phyloP scores from a whole-genome alignment of 2,329 filamentous ascomycete genomes.

The Gliomastix tumulicola region DNA sequence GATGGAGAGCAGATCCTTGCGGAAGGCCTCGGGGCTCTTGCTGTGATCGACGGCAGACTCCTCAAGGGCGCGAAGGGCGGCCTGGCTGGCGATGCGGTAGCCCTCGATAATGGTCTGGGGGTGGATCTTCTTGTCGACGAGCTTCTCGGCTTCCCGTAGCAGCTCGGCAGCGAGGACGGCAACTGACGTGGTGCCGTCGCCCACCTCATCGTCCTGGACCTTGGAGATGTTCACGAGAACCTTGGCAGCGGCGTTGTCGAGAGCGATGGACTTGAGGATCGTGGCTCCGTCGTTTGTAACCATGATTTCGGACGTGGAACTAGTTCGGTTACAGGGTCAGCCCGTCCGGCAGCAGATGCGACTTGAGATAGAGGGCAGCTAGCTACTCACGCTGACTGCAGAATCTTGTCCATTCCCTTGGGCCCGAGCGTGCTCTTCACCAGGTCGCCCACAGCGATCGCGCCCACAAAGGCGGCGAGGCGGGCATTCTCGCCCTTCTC shows the following conservation, averaged over 20 bases:
- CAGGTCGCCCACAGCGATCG: slow-evolving; percentile 93
- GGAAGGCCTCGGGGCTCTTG: slow-evolving; percentile 74
- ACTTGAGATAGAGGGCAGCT: too few species aligned
- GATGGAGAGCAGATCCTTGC: slow-evolving; percentile 83
- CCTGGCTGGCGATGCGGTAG: slow-evolving; percentile 91
- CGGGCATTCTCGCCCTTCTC: slow-evolving; percentile 99
- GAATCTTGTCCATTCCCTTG: slow-evolving; percentile 98
- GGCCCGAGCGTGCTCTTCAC: slow-evolving; percentile 96
- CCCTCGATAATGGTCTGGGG: slow-evolving; percentile 99
- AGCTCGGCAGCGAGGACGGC: slow-evolving; percentile 92
- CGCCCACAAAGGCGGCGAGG: slow-evolving; percentile 95
- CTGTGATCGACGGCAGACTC: slow-evolving; percentile 85
- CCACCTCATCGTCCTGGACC: slow-evolving; percentile 97
- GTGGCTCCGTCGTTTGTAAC: slow-evolving; percentile 99
- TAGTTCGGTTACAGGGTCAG: slow-evolving; percentile 26
- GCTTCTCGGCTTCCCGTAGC: slow-evolving; percentile 90
- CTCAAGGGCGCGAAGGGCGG: slow-evolving; percentile 78
- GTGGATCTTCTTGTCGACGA: slow-evolving; percentile 97
- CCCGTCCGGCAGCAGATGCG: too few species aligned
- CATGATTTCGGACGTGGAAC: slow-evolving; percentile 93
- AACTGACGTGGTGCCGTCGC: slow-evolving; percentile 97
- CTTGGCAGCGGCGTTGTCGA: slow-evolving; percentile 97
- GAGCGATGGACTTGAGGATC: slow-evolving; percentile 94
- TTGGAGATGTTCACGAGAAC: slow-evolving; percentile 99
- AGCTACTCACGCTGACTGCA: slow-evolving; percentile 89